phyloP scores from a whole-genome alignment of 2,329 filamentous ascomycete genomes.

The Alternaria novae-zelandiae region DNA sequence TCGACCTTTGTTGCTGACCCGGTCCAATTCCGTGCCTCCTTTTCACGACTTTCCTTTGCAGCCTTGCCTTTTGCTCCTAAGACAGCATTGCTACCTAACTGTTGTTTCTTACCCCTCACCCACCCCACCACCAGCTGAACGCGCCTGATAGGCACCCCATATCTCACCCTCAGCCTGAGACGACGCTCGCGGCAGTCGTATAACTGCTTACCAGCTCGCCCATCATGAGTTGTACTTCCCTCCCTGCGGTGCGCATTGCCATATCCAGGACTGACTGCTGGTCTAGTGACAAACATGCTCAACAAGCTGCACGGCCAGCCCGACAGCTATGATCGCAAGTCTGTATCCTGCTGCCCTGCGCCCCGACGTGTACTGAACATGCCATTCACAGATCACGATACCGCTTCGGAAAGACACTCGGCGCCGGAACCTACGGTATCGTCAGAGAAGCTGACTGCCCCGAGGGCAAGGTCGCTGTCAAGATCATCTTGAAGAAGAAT shows the following conservation, averaged over 20 bases:
- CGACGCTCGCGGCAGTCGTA: constrained; percentile 33
- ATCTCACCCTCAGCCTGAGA: constrained; percentile 39
- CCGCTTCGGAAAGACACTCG: constrained; percentile 88
- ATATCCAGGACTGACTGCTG: constrained; percentile 19
- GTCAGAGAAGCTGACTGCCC: constrained; percentile 91
- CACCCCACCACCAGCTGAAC: constrained; percentile 35
- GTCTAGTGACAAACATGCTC: constrained; percentile 82
- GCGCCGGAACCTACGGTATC: constrained; percentile 97
- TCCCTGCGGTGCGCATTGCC: constrained; percentile 1
- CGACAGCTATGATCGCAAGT: constrained; percentile 99
- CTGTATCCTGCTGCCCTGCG: constrained; percentile 43
- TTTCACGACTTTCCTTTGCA: constrained; percentile 18
- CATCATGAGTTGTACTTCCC: constrained; percentile 45
- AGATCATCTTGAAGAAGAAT: constrained; percentile 99
- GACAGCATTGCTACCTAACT: constrained; percentile 27
- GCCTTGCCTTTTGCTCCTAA: constrained; percentile 16
- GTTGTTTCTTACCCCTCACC: constrained; percentile 38
- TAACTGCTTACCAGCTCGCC: constrained; percentile 32
- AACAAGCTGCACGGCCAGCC: constrained; percentile 96
- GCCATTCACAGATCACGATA: constrained; percentile 73
- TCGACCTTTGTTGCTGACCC: constrained; percentile 24
- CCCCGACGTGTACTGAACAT: constrained; percentile 37
- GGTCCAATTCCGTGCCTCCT: constrained; percentile 21
- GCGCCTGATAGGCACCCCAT: constrained; percentile 37
- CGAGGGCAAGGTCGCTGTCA: constrained; percentile 88